Conservation (phyloP, 768 basidiomycete species). For the Ramaria sp. region DNA sequence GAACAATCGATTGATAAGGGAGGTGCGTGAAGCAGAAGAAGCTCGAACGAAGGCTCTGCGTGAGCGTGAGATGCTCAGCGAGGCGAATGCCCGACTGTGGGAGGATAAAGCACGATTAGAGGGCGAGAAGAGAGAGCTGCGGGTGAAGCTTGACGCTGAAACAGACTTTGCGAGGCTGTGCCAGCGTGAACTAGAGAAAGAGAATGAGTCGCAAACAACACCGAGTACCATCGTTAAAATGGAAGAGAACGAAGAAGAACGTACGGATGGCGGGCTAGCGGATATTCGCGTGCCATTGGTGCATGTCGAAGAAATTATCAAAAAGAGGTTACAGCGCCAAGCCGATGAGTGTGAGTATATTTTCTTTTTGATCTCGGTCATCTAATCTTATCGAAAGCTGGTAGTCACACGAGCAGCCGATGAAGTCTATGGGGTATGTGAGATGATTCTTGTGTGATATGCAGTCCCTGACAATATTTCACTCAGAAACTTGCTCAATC, state of each 20-base stretch:
- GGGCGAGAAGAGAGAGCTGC: conserved; percentile 2
- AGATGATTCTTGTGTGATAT: not conserved
- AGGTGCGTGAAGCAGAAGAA: not conserved
- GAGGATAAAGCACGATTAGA: not conserved
- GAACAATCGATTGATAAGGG: not conserved
- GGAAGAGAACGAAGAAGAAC: not conserved
- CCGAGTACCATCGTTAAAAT: not conserved
- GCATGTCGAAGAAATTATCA: not conserved
- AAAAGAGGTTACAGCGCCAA: not conserved
- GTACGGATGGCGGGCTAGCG: not conserved
- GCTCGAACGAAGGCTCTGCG: not conserved
- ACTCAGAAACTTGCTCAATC: not conserved
- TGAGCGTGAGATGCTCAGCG: not conserved
- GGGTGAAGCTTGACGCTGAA: not conserved
- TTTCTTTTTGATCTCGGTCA: not conserved
- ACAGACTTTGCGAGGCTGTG: not conserved
- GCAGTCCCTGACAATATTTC: not conserved
- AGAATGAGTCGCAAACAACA: not conserved
- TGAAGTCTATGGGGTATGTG: not conserved
- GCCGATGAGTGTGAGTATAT: not conserved
- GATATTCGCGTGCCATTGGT: not conserved
- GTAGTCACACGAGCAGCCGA: not conserved
- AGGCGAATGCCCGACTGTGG: not conserved
- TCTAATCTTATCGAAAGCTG: not conserved
- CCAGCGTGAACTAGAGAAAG: not conserved